Conservation (phyloP, 2,329 filamentous ascomycete genomes). For the Exophiala bonariae region DNA sequence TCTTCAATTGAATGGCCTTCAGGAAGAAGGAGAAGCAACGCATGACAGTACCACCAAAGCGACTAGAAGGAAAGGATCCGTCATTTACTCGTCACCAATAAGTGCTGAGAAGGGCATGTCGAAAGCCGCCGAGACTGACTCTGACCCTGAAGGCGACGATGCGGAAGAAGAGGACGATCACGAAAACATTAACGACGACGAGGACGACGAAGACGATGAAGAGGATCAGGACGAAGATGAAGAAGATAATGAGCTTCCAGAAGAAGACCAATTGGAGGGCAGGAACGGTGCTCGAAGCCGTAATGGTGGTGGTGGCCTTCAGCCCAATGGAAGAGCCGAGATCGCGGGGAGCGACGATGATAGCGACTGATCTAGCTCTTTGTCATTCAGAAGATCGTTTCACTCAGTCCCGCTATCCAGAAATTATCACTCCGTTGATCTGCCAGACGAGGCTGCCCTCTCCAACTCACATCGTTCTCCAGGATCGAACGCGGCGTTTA, state of each 20-base stretch:
- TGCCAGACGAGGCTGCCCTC: too few relatives aligned
- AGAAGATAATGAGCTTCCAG: constrained; percentile 19
- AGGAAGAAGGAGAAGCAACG: too few relatives aligned
- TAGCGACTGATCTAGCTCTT: constrained; percentile 15
- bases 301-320: constrained; percentile 6
- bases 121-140: constrained; percentile 27
- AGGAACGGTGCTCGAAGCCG: not conserved
- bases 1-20: constrained; percentile 29
- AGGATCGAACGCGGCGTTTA: too few relatives aligned
- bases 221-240: constrained; percentile 26
- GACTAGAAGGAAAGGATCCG: constrained; percentile 11
- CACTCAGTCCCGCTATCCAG: not conserved
- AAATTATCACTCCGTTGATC: too few relatives aligned
- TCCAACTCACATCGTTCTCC: too few relatives aligned
- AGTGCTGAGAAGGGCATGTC: constrained; percentile 19
- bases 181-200: constrained; percentile 21
- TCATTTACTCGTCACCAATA: not conserved
- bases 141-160: constrained; percentile 23
- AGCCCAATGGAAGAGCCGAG: constrained; percentile 25
- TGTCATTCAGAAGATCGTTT: not conserved
- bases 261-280: constrained; percentile 8
- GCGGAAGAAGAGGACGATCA: constrained; percentile 27
- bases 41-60: too few relatives aligned
- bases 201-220: constrained; percentile 21
- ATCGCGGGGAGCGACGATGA: constrained; percentile 25